These are phyloP conservation scores for Hansenula lynferdii DNA, from an alignment of 1,139 yeast species.

Conservation along the genomic window DNA sequence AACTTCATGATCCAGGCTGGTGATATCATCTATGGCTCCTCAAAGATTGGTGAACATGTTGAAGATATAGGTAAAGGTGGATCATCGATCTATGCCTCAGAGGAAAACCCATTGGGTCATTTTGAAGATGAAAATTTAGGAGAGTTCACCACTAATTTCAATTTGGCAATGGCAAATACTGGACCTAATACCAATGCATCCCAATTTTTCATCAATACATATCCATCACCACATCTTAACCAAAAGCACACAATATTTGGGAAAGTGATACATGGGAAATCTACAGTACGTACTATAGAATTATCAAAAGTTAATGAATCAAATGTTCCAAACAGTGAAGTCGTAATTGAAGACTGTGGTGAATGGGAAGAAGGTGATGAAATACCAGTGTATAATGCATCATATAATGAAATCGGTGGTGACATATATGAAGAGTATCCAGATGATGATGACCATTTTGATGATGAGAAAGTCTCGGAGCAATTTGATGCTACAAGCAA, in stretches of 20 bases:
- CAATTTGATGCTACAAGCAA: conserved; percentile 46
- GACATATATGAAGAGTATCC: conserved; percentile 75
- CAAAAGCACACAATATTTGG: conserved; percentile 83
- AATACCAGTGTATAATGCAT: conserved; percentile 58
- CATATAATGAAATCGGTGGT: conserved; percentile 57
- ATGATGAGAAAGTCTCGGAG: conserved; percentile 48
- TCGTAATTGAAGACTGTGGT: conserved; percentile 61
- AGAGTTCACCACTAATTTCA: conserved; percentile 41
- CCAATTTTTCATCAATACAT: conserved; percentile 77
- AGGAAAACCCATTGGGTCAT: conserved; percentile 22
- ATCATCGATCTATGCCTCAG: conserved; percentile 36
- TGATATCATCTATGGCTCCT: conserved; percentile 40
- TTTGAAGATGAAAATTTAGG: conserved; percentile 62
- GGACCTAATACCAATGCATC: conserved; percentile 62
- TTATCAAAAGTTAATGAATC: conserved; percentile 38
- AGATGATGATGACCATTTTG: conserved; percentile 54
- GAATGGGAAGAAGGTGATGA: conserved; percentile 49
- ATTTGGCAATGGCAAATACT: conserved; percentile 69
- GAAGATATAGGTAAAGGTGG: conserved; percentile 51
- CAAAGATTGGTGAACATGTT: conserved; percentile 21
- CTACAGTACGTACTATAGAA: conserved; percentile 65
- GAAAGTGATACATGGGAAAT: conserved; percentile 55
- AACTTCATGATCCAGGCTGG: conserved; percentile 85
- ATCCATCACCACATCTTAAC: conserved; percentile 65
- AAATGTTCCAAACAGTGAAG: conserved; percentile 37